phyloP scores from a whole-genome alignment of 176 grass and related monocot species.

The Phoenix roebelenii region DNA sequence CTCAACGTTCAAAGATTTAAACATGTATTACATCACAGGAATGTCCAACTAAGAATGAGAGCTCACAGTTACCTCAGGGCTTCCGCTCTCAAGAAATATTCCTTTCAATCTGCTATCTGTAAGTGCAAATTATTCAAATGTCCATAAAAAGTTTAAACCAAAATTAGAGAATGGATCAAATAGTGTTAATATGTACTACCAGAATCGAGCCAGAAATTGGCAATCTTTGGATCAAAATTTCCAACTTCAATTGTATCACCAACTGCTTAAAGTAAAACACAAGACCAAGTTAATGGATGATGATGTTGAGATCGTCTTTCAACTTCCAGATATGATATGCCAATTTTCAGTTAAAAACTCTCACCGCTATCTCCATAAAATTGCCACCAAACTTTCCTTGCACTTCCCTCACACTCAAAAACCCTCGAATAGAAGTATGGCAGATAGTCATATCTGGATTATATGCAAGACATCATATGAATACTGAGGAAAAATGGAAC shows the following conservation, averaged over 20 bases:
- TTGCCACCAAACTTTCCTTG: constrained; percentile 95
- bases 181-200: constrained; percentile 25
- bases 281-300: background rate
- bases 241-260: constrained; percentile 87
- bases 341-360: constrained; percentile 4
- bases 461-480: constrained; percentile 13
- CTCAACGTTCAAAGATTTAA: background rate
- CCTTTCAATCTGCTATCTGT: constrained; percentile 86
- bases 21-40: no score
- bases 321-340: background rate
- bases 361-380: constrained; percentile 95
- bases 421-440: constrained; percentile 94
- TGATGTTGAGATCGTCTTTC: background rate
- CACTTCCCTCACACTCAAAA: constrained; percentile 91
- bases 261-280: constrained; percentile 39
- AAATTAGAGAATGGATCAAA: constrained; percentile 6
- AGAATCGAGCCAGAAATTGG: constrained; percentile 79
- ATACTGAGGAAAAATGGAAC: constrained; percentile 7
- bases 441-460: constrained; percentile 84
- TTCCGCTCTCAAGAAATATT: constrained; percentile 96
- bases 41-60: background rate
- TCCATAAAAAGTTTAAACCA: background rate
- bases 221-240: constrained; percentile 78
- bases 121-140: constrained; percentile 2
- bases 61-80: constrained; percentile 51